These are phyloP conservation scores for Pleurotus sapidus DNA, from an alignment of 768 basidiomycete genomes.

Conservation along the genomic window DNA sequence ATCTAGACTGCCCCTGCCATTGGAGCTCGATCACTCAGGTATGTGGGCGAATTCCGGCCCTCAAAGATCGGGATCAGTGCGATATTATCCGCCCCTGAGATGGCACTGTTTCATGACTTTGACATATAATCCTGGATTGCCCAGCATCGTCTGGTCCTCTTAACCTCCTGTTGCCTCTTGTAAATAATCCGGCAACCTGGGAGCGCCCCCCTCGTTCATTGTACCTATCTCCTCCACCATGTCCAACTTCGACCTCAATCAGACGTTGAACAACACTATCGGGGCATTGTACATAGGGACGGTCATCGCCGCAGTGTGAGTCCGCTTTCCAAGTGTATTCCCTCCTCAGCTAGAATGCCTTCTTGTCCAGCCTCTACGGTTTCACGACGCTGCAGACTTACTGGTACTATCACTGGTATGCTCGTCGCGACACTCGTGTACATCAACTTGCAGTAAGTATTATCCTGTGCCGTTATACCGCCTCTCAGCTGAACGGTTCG, in stretches of 20 bases:
- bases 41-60: not conserved
- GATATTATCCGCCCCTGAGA: not conserved
- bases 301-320: constrained; percentile 25
- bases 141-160: not conserved
- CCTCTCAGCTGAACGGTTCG: not conserved
- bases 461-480: not conserved
- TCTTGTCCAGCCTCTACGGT: constrained; percentile 31
- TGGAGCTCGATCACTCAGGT: not conserved
- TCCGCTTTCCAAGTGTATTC: not conserved
- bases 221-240: constrained; percentile 2
- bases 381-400: constrained; percentile 36
- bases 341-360: not conserved
- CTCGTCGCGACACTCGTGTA: constrained; percentile 26
- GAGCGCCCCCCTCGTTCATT: not conserved
- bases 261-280: constrained; percentile 24
- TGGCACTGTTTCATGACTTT: constrained; percentile 3
- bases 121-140: constrained; percentile 9
- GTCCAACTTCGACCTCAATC: not conserved
- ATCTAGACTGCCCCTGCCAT: not conserved
- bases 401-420: constrained; percentile 37
- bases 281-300: constrained; percentile 26
- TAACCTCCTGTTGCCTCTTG: too few relatives aligned
- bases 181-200: not conserved
- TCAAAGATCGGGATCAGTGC: constrained; percentile 2
- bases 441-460: constrained; percentile 34